Evolutionary conservation across 768 basidiomycete species (phyloP), one percentile per base, ranked within the genome.

Genomic region (Lactifluus hygrophoroides): DNA sequence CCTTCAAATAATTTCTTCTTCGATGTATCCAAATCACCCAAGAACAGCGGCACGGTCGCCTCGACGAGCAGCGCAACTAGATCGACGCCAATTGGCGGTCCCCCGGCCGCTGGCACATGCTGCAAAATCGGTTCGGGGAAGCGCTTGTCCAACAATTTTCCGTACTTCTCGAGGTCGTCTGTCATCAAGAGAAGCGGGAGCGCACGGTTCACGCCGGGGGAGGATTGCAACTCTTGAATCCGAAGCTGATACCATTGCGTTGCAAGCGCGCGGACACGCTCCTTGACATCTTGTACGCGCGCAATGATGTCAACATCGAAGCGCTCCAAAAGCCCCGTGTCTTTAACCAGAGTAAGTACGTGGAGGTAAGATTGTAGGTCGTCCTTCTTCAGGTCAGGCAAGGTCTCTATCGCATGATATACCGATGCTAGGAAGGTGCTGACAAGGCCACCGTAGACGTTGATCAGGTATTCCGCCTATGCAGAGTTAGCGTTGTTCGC

Each of bases 101-200:
- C 35, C 5, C 44, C 51, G 19, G 25, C 44, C 38, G 16, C 46
- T 17, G 54, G 51, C 23, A 75, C 82, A 30, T 68, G 94, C 90
- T 84, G 87, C 32, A 94, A 76, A 21, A 97, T 69, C 32, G 90
- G 88, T 55, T 89, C 83, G 0, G 85, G 82, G 72, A 95, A 99
- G 57, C 86, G 82, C 70, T 93, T 92, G 70, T 94, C 88, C 34
- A 95, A 76, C 25, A 78, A 73, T 70, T 94, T 94, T 17, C 88
- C 83, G 37, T 77, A 74, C 69, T 92, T 95, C 76, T 95, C 92
- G 2, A 96, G 73, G 73, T 95, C 94, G 47, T 88, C 86, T 4
- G 90, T 90, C 81, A 95, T 83, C 28, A 89, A 70, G 28, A 95
- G 72, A 37, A 94, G 73, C 1, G 92, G 91, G 35, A 91, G 72